Conservation (phyloP, 139 green algal species). For the Closterium sp. region DNA sequence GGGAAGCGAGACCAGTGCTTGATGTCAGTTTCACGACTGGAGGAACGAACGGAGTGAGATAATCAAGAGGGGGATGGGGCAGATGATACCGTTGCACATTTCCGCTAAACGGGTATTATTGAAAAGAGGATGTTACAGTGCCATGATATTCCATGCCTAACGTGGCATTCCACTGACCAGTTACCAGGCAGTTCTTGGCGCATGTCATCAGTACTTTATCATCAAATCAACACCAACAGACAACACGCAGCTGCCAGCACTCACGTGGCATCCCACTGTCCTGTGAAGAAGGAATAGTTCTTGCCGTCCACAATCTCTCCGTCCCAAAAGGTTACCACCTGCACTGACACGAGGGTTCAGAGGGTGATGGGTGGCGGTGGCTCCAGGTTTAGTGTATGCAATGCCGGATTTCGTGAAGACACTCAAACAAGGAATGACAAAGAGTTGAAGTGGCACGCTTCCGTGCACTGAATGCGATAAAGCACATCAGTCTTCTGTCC, state of each 20-base stretch:
- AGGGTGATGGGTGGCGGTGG: no score
- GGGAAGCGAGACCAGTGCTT: neutral
- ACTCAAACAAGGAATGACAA: no score
- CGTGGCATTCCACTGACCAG: conserved; percentile 65
- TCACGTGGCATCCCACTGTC: conserved; percentile 62
- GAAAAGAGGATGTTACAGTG: no score
- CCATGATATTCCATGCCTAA: no score
- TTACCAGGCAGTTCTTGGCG: conserved; percentile 73
- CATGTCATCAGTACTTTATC: conserved; percentile 60
- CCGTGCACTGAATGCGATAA: neutral
- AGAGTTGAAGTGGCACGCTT: neutral
- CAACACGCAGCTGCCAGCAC: neutral
- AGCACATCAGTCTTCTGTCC: neutral
- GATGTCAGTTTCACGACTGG: neutral
- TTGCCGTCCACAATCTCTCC: conserved; percentile 31
- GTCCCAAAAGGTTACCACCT: conserved; percentile 71
- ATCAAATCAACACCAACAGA: no score
- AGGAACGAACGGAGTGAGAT: neutral
- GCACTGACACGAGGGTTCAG: neutral
- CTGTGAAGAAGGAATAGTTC: conserved; percentile 64
- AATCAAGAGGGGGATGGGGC: neutral
- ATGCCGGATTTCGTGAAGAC: no score
- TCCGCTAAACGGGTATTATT: no score
- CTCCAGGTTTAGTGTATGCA: neutral
- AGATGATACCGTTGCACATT: neutral